Evolutionary conservation across 805 yeast species (phyloP).

Genomic region (Candida verbasci): DNA sequence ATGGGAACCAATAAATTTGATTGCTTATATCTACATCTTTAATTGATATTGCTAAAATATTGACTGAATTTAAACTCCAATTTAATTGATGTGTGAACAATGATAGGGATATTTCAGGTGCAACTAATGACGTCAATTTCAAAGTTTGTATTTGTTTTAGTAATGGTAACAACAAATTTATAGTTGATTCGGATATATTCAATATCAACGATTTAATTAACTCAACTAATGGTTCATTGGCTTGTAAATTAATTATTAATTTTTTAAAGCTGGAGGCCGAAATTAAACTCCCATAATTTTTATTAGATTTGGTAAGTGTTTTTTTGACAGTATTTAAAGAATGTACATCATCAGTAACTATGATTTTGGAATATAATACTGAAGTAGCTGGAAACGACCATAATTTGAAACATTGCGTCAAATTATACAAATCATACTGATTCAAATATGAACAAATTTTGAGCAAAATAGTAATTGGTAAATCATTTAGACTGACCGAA

Average conservation of each 20-base stretch:
- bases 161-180: background rate
- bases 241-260: background rate
- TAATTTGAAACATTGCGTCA: background rate
- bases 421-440: slow-evolving; percentile 1
- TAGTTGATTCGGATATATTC: slow-evolving; percentile 2
- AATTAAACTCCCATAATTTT: slow-evolving; percentile 2
- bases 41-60: background rate
- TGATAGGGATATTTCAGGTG: slow-evolving; percentile 1
- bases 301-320: background rate
- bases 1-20: background rate
- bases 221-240: background rate
- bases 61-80: background rate
- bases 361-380: slow-evolving; percentile 2
- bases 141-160: background rate
- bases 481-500: background rate
- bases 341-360: slow-evolving; percentile 3
- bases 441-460: slow-evolving; percentile 1
- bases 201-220: slow-evolving; percentile 1
- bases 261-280: slow-evolving; percentile 1
- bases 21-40: background rate
- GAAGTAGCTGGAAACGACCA: slow-evolving; percentile 4
- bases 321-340: background rate
- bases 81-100: background rate
- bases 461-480: background rate
- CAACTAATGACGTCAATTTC: slow-evolving; percentile 3